These are phyloP conservation scores for Naganishia kalamii DNA, from an alignment of 768 basidiomycete species.

Conservation along the genomic window DNA sequence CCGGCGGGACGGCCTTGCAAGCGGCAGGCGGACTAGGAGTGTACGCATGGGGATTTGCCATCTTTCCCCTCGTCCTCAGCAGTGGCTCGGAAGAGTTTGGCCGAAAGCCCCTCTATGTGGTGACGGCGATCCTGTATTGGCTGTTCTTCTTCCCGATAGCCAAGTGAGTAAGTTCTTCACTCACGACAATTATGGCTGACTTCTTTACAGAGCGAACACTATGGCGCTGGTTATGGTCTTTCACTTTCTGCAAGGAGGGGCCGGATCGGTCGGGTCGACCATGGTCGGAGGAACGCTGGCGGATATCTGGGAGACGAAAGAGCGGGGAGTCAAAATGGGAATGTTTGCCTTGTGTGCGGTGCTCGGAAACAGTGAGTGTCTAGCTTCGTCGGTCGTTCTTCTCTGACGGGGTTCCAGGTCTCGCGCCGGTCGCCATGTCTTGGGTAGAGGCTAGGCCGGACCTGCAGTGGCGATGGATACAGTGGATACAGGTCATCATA, in stretches of 20 bases:
- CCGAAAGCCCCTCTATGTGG: slow-evolving; percentile 38
- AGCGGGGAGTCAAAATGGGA: slow-evolving; percentile 28
- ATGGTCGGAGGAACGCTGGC: slow-evolving; percentile 49
- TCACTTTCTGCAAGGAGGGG: slow-evolving; percentile 43
- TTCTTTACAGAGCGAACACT: slow-evolving; percentile 39
- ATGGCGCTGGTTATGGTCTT: slow-evolving; percentile 44
- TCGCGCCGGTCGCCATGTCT: slow-evolving; percentile 61
- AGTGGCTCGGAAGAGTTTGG: slow-evolving; percentile 33
- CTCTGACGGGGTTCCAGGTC: slow-evolving; percentile 40
- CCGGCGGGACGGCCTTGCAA: slow-evolving; percentile 28
- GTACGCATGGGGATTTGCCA: slow-evolving; percentile 40
- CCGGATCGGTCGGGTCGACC: slow-evolving; percentile 46
- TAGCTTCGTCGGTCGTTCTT: too few species aligned
- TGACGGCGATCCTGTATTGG: slow-evolving; percentile 33
- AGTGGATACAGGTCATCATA: slow-evolving; percentile 68
- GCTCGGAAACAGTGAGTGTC: slow-evolving; percentile 49
- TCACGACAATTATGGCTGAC: not conserved
- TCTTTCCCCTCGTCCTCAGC: slow-evolving; percentile 40
- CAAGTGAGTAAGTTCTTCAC: slow-evolving; percentile 3
- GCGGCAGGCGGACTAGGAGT: slow-evolving; percentile 36
- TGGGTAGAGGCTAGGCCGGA: slow-evolving; percentile 55
- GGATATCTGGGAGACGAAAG: slow-evolving; percentile 43
- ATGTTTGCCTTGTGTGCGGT: slow-evolving; percentile 36
- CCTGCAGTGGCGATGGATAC: slow-evolving; percentile 74
- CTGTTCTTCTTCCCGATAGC: slow-evolving; percentile 23